A percentile compares a stretch with the other conserved stretches of the same genome.
phyloP scores from a whole-genome alignment of 2,329 filamentous ascomycete genomes.

The Pseudogymnoascus sp. region DNA sequence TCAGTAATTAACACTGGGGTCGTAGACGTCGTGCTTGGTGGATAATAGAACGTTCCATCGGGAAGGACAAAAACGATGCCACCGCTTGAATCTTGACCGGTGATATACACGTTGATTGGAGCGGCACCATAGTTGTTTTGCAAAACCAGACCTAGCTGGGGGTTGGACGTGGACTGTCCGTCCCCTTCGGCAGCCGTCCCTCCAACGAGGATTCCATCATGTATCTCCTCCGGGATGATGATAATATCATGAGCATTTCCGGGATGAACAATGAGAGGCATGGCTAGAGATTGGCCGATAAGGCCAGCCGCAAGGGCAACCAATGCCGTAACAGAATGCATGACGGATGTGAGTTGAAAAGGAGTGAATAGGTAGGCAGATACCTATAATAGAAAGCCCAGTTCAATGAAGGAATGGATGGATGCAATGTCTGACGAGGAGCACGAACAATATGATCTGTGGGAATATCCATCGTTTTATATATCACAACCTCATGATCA shows the following conservation, averaged over 20 bases:
- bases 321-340: background rate
- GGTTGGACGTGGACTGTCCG: background rate
- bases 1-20: slow-evolving; percentile 44
- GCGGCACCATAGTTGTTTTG: background rate
- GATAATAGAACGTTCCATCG: slow-evolving; percentile 60
- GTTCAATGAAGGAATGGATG: background rate
- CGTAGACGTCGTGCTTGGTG: slow-evolving; percentile 50
- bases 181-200: background rate
- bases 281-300: background rate
- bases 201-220: background rate
- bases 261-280: background rate
- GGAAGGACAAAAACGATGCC: slow-evolving; percentile 55
- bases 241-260: background rate
- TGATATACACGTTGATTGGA: background rate
- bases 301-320: background rate
- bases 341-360: background rate
- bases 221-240: background rate
- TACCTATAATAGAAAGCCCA: background rate
- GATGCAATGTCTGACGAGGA: background rate
- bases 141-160: background rate
- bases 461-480: slow-evolving; percentile 2
- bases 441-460: background rate
- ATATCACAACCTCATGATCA: background rate
- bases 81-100: background rate
- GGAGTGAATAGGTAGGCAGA: background rate